A percentile compares a stretch with the other conserved stretches of the same genome.
Evolutionary conservation across 805 yeast genomes (phyloP).

Genomic region (Scheffersomyces coipomensis): DNA sequence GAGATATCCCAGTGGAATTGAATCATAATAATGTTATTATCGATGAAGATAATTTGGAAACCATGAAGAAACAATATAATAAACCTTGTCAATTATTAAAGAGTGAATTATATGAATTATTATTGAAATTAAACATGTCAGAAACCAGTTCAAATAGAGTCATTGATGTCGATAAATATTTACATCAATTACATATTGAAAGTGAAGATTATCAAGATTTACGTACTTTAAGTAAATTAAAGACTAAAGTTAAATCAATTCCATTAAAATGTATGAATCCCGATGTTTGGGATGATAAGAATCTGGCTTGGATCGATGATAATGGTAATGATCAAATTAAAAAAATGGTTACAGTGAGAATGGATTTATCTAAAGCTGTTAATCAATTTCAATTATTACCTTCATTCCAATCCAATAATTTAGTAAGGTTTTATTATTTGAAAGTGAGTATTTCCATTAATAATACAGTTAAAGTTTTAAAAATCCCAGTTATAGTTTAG

Average conservation of each 20-base stretch:
- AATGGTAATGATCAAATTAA: constrained; percentile 24
- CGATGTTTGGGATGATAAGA: too few relatives aligned
- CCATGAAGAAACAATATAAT: constrained; percentile 15
- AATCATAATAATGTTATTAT: constrained; percentile 17
- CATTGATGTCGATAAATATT: neutral
- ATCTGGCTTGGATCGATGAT: neutral
- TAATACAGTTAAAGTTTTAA: neutral
- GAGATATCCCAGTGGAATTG: constrained; percentile 37
- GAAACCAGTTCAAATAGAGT: constrained; percentile 15
- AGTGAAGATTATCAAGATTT: neutral
- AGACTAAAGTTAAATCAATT: neutral
- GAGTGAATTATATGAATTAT: constrained; percentile 5
- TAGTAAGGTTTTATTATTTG: constrained; percentile 32
- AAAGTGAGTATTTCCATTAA: constrained; percentile 8
- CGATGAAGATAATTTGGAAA: constrained; percentile 21
- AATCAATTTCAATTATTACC: constrained; percentile 33
- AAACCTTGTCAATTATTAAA: neutral
- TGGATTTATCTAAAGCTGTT: constrained; percentile 7
- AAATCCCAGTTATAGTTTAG: neutral
- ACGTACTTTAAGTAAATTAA: neutral
- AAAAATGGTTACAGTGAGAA: neutral
- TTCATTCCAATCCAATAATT: constrained; percentile 35
- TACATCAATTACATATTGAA: neutral
- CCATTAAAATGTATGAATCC: neutral
- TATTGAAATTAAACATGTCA: constrained; percentile 21